These are phyloP conservation scores for Trichomonas gallinae DNA, from an alignment of 208 protist genomes.

Conservation along the genomic window DNA sequence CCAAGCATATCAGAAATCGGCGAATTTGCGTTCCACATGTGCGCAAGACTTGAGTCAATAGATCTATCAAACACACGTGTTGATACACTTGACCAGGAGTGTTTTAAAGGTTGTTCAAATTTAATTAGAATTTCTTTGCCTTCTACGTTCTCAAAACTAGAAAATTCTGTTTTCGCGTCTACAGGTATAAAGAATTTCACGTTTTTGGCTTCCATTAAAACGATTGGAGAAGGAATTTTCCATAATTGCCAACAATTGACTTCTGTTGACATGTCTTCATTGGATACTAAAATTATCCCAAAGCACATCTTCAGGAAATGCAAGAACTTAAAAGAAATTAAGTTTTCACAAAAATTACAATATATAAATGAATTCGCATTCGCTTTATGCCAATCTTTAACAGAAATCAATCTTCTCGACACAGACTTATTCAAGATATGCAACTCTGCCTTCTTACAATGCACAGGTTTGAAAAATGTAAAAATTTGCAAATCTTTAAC, in stretches of 20 bases:
- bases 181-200: not conserved
- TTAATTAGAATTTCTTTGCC: not conserved
- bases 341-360: not conserved
- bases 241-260: not conserved
- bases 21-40: not conserved
- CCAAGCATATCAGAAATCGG: not conserved
- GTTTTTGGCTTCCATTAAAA: not conserved
- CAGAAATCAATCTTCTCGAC: not conserved
- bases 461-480: not conserved
- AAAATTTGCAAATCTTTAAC: not conserved
- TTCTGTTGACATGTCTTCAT: not conserved
- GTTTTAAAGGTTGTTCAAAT: not conserved
- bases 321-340: not conserved
- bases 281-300: not conserved
- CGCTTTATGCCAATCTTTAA: not conserved
- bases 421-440: not conserved
- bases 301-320: not conserved
- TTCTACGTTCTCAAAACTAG: not conserved
- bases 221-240: not conserved
- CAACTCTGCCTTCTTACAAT: not conserved
- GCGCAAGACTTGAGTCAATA: not conserved
- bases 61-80: not conserved
- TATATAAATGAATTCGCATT: not conserved
- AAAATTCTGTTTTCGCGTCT: not conserved
- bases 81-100: not conserved